Evolutionary conservation across 2,329 filamentous ascomycete species (phyloP).

Genomic region (Aspergillus alliaceus): DNA sequence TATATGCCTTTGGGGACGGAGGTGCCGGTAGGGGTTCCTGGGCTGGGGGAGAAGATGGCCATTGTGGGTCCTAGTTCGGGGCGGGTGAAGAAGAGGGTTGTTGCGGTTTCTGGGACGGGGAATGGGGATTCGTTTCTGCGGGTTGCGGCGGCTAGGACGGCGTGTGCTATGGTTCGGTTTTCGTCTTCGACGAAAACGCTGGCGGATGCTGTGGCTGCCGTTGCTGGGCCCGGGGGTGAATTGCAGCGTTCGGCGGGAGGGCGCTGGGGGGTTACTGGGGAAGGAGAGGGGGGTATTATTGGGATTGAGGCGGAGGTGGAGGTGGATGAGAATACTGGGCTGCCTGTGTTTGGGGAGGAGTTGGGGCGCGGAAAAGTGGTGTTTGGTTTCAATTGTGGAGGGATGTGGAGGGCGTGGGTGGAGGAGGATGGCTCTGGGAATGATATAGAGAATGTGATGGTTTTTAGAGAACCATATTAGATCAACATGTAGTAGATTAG

Average conservation of each 20-base stretch:
- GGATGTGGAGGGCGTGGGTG: conserved; percentile 80
- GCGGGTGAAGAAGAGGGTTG: conserved; percentile 30
- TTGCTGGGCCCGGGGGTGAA: conserved; percentile 71
- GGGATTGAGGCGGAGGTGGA: conserved; percentile 62
- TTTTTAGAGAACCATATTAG: conserved; percentile 44
- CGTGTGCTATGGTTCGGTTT: conserved; percentile 72
- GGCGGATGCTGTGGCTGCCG: conserved; percentile 58
- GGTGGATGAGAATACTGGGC: conserved; percentile 46
- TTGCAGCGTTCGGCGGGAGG: conserved; percentile 72
- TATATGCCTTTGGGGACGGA: neutral
- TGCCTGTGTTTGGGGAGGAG: conserved; percentile 31
- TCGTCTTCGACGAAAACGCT: conserved; percentile 47
- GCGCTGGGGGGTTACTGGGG: conserved; percentile 71
- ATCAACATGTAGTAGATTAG: conserved; percentile 1
- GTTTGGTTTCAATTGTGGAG: conserved; percentile 80
- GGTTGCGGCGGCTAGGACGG: conserved; percentile 67
- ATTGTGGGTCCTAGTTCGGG: neutral
- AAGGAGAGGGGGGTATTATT: conserved; percentile 84
- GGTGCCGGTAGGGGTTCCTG: neutral
- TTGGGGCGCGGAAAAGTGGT: conserved; percentile 54
- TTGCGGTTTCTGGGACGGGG: conserved; percentile 74
- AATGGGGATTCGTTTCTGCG: conserved; percentile 88
- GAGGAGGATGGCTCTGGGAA: conserved; percentile 39
- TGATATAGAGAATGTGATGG: conserved; percentile 43
- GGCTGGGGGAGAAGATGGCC: neutral